phyloP scores from a whole-genome alignment of 1,139 yeast genomes.

The Spathaspora sp. region DNA sequence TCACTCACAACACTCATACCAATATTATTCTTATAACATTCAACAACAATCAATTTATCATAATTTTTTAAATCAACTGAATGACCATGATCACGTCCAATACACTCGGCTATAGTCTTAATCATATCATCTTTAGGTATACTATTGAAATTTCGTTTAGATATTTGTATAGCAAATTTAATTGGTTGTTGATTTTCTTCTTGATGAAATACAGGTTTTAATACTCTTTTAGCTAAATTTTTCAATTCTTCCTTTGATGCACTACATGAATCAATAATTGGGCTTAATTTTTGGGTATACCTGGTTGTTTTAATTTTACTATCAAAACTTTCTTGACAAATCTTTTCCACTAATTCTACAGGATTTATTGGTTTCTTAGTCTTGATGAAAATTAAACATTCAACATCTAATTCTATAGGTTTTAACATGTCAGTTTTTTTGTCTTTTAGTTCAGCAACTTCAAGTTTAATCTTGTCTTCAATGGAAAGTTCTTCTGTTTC shows the following conservation, averaged over 20 bases:
- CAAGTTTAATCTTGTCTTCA: constrained; percentile 74
- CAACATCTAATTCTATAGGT: constrained; percentile 74
- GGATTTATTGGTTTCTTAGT: constrained; percentile 79
- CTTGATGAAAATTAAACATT: constrained; percentile 82
- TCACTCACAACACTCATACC: constrained; percentile 79
- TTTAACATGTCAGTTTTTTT: constrained; percentile 48
- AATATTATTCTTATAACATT: constrained; percentile 80
- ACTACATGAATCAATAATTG: constrained; percentile 73
- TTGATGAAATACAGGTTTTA: constrained; percentile 68
- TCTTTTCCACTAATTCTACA: constrained; percentile 58
- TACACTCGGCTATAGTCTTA: constrained; percentile 65
- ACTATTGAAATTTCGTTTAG: constrained; percentile 74
- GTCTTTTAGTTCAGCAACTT: constrained; percentile 58
- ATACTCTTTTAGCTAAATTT: constrained; percentile 54
- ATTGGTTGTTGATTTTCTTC: constrained; percentile 46
- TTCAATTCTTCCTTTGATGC: constrained; percentile 65
- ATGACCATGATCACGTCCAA: constrained; percentile 71
- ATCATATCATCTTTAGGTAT: constrained; percentile 70
- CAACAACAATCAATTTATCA: constrained; percentile 78
- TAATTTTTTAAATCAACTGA: constrained; percentile 77
- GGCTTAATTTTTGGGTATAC: constrained; percentile 77
- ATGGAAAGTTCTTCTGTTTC: constrained; percentile 48
- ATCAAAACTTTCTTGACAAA: constrained; percentile 61
- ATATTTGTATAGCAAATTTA: constrained; percentile 80
- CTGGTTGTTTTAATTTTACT: constrained; percentile 59